Evolutionary conservation across 1,284 basidiomycete genomes (phyloP).

Genomic region (Sporisorium reilianum): DNA sequence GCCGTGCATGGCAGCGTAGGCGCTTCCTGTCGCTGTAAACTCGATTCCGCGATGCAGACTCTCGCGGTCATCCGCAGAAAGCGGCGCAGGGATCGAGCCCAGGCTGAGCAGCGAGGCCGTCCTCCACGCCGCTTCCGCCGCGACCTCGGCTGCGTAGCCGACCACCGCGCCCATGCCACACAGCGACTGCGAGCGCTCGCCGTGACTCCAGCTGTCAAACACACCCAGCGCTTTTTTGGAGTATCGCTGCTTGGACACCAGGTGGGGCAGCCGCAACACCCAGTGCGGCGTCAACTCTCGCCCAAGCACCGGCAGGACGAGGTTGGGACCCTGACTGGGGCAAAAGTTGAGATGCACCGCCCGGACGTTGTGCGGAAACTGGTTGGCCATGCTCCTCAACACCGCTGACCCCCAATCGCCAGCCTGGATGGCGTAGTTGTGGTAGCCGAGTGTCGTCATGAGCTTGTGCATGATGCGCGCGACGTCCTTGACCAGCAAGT

Average conservation of each 20-base stretch:
- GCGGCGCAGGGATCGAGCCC: constrained; percentile 40
- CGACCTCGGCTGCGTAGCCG: constrained; percentile 12
- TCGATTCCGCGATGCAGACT: constrained; percentile 44
- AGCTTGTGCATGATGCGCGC: constrained; percentile 58
- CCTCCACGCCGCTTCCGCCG: constrained; percentile 25
- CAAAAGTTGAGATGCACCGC: constrained; percentile 60
- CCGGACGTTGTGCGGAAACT: constrained; percentile 36
- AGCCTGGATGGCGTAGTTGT: constrained; percentile 55
- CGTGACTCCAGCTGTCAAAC: constrained; percentile 25
- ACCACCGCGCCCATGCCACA: constrained; percentile 20
- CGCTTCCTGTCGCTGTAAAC: constrained; percentile 52
- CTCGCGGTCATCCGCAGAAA: constrained; percentile 52
- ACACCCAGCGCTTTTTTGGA: constrained; percentile 21
- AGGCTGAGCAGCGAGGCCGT: constrained; percentile 16
- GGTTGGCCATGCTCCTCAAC: constrained; percentile 37
- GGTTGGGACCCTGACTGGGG: constrained; percentile 40
- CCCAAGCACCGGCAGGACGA: constrained; percentile 39
- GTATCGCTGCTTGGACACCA: constrained; percentile 29
- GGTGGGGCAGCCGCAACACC: constrained; percentile 28
- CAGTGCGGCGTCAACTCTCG: constrained; percentile 29
- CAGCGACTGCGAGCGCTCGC: constrained; percentile 7
- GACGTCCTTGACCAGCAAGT: constrained; percentile 53
- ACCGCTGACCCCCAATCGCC: constrained; percentile 58
- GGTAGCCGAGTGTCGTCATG: constrained; percentile 54
- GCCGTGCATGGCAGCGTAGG: constrained; percentile 61